Conservation (phyloP, 176 grass and related monocot genomes). For the Oryza nivara region DNA sequence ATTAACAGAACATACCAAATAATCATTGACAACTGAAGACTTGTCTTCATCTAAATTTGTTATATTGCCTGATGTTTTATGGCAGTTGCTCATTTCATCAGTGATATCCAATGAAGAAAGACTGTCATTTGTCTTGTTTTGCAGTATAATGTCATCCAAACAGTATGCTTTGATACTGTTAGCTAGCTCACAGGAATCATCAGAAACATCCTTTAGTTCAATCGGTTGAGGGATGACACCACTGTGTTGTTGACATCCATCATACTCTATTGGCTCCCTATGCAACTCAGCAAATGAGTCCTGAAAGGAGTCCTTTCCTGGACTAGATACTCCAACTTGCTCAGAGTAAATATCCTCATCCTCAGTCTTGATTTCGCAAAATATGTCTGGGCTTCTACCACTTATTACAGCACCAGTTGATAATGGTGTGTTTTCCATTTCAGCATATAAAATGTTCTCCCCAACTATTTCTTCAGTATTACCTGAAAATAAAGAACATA, state of each 20-base stretch:
- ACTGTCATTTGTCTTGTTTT: slow-evolving; percentile 31
- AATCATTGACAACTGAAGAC: slow-evolving; percentile 34
- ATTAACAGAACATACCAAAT: slow-evolving; percentile 34
- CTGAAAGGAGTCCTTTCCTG: slow-evolving; percentile 13
- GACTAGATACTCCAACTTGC: slow-evolving; percentile 29
- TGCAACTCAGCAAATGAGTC: slow-evolving; percentile 26
- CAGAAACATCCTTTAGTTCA: slow-evolving; percentile 40
- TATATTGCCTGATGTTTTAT: slow-evolving; percentile 8
- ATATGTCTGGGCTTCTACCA: slow-evolving; percentile 13
- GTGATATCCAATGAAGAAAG: slow-evolving; percentile 34
- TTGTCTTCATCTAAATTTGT: slow-evolving; percentile 33
- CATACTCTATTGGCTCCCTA: slow-evolving; percentile 19
- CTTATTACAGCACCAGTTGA: background rate
- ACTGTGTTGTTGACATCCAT: slow-evolving; percentile 16
- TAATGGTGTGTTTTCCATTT: slow-evolving; percentile 19
- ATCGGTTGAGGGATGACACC: slow-evolving; percentile 19
- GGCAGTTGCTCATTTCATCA: slow-evolving; percentile 32
- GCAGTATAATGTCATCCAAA: slow-evolving; percentile 30
- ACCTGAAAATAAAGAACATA: slow-evolving; percentile 38
- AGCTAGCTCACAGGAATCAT: slow-evolving; percentile 22
- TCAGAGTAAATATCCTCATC: slow-evolving; percentile 12
- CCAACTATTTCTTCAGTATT: slow-evolving; percentile 25
- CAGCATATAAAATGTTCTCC: slow-evolving; percentile 21
- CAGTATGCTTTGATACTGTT: slow-evolving; percentile 22
- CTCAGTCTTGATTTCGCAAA: slow-evolving; percentile 40